Base-by-base conservation (phyloP, 768 basidiomycete species). In the Leccinum aurantiacum region DNA sequence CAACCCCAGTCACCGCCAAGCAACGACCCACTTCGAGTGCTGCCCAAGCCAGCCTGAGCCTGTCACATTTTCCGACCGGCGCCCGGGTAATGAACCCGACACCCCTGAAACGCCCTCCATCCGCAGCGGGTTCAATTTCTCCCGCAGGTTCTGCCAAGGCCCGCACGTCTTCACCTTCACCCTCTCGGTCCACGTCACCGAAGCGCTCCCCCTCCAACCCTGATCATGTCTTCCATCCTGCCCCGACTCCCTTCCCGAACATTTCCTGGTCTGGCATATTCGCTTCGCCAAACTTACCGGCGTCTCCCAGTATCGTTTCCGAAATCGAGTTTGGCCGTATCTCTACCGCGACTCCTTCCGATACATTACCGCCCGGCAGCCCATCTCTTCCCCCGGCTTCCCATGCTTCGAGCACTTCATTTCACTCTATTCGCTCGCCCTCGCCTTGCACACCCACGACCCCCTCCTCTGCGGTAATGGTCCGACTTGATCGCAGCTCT, bases 181-280 rank as follows among this genome's bases (percentile, higher is more conserved):
- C 41, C 11, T 15, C 24, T 25, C 59, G 54, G 19, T 63, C 65
- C 4, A 3, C 27, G 35, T 58, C 54, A 6, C 62, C 62, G 19
- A 54, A 38, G 53, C 50, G 31, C 41, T 14, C 48, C 13, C 9
- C 33, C 4, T 24, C 24, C 3, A 25, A 48, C 49, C 56, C 64
- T 24, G 53, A 27, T 7, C 53, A n/a, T 29, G 29, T 63, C n/a
- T 59, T 64, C 25, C 67, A 67, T 19, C 59, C 65, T 10, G 58
- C 58, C 17, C 15, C 62, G 17, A 60, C 59, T 14, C 68, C 68
- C 2, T 48, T 70, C 11, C 58, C 68, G 27, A 53, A 46, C 41
- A 65, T 69, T 6, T 70, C 68, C 22, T 1, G 69, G n/a, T 69
- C 65, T 0, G 65, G 54, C 38, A 47, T 67, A 24, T 65, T 65